These are phyloP conservation scores for Aspergillus bombycis DNA, from an alignment of 2,329 filamentous ascomycete species.

Conservation along the genomic window DNA sequence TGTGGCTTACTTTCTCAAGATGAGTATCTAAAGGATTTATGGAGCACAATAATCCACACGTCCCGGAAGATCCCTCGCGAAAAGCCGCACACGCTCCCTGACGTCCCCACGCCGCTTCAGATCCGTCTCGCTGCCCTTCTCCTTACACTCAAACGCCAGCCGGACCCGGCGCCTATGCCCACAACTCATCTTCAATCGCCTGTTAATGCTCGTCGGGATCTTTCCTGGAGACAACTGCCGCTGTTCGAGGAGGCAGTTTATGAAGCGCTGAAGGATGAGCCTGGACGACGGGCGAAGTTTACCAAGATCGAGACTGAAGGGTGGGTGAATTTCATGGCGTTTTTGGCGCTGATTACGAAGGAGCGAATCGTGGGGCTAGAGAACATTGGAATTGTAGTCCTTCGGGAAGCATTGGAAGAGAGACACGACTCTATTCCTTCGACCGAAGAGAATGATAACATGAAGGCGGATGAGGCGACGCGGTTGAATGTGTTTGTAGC, in stretches of 20 bases:
- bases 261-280: slow-evolving; percentile 9
- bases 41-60: slow-evolving; percentile 14
- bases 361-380: slow-evolving; percentile 8
- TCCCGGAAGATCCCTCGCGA: slow-evolving; percentile 10
- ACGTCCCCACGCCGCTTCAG: slow-evolving; percentile 5
- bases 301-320: slow-evolving; percentile 1
- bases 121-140: slow-evolving; percentile 13
- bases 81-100: background rate
- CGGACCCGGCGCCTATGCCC: slow-evolving; percentile 6
- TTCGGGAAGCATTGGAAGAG: slow-evolving; percentile 15
- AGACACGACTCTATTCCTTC: slow-evolving; percentile 6
- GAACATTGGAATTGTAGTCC: slow-evolving; percentile 3
- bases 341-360: slow-evolving; percentile 15
- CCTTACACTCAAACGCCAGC: slow-evolving; percentile 2
- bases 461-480: background rate
- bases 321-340: slow-evolving; percentile 17
- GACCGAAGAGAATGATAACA: background rate
- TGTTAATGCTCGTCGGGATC: background rate
- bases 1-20: background rate
- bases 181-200: background rate
- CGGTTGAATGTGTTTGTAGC: slow-evolving; percentile 15
- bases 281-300: slow-evolving; percentile 8
- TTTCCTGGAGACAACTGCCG: slow-evolving; percentile 7
- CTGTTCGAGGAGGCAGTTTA: slow-evolving; percentile 8
- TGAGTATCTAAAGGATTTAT: slow-evolving; percentile 13